Evolutionary conservation across 306 rosid genomes (phyloP).

Genomic region (Castanea sativa): DNA sequence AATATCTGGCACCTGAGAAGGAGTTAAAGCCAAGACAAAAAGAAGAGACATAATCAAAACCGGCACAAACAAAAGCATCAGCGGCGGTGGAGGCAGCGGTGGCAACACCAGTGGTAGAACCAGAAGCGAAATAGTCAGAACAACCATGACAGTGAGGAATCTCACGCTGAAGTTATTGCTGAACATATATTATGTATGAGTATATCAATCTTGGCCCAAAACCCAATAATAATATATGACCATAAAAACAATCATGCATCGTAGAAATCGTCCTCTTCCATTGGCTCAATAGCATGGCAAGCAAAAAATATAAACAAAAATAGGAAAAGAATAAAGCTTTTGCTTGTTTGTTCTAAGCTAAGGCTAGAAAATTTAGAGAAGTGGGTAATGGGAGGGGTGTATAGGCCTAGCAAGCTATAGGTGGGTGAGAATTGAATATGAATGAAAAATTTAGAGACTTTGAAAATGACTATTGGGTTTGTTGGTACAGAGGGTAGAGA

Average conservation of each 20-base stretch:
- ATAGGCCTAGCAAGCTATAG: background rate
- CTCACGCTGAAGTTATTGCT: constrained; percentile 8
- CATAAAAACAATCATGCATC: background rate
- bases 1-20: constrained; percentile 15
- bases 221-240: background rate
- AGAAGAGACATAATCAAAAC: constrained; percentile 29
- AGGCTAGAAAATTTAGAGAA: background rate
- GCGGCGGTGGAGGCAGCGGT: constrained; percentile 43
- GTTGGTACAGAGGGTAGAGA: background rate
- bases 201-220: too few species aligned
- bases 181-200: constrained; percentile 1
- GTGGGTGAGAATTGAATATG: background rate
- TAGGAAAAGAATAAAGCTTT: background rate
- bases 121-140: constrained; percentile 17
- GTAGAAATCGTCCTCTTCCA: background rate
- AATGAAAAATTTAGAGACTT: background rate
- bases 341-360: background rate
- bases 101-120: constrained; percentile 44
- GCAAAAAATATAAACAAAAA: background rate
- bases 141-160: constrained; percentile 20
- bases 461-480: background rate
- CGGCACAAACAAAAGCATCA: constrained; percentile 34
- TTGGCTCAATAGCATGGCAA: background rate
- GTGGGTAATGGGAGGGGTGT: background rate
- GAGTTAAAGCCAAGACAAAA: constrained; percentile 21